Percentiles rank a stretch among this genome's conserved stretches.
Evolutionary conservation across 768 basidiomycete species (phyloP).

Genomic region (Lactarius pseudohatsudake): DNA sequence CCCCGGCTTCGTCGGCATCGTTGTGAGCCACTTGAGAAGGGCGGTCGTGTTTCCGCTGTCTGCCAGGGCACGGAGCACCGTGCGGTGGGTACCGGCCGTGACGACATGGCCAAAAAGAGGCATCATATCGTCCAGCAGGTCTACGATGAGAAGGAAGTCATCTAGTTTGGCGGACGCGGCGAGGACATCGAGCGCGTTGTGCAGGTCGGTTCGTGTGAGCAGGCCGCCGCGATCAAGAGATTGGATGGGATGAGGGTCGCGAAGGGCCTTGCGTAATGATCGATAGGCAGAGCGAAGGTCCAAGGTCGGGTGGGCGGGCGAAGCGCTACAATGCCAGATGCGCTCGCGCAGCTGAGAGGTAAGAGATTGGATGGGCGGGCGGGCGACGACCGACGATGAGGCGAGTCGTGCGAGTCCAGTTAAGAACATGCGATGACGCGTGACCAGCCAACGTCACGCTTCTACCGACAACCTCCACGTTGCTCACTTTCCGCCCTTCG

Average conservation of each 20-base stretch:
- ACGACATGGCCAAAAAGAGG: conserved; percentile 47
- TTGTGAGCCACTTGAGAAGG: conserved; percentile 50
- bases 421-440: background rate
- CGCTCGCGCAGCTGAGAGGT: conserved; percentile 19
- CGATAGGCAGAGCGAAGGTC: conserved; percentile 19
- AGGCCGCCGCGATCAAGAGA: conserved; percentile 11
- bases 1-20: conserved; percentile 53
- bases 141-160: conserved; percentile 55
- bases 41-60: conserved; percentile 44
- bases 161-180: conserved; percentile 51
- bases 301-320: conserved; percentile 5
- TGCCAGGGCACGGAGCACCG: conserved; percentile 50
- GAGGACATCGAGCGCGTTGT: conserved; percentile 45
- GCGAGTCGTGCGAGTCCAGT: background rate
- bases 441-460: conserved; percentile 29
- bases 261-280: conserved; percentile 24
- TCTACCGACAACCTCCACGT: conserved; percentile 17
- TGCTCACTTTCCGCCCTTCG: conserved; percentile 8
- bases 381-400: conserved; percentile 45
- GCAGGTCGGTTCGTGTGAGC: conserved; percentile 38
- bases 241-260: background rate
- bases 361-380: conserved; percentile 38
- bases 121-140: conserved; percentile 51
- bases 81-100: conserved; percentile 48
- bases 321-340: conserved; percentile 23